Evolutionary conservation across 495 filamentous ascomycete species (phyloP).

Genomic region (Neurospora intermedia): DNA sequence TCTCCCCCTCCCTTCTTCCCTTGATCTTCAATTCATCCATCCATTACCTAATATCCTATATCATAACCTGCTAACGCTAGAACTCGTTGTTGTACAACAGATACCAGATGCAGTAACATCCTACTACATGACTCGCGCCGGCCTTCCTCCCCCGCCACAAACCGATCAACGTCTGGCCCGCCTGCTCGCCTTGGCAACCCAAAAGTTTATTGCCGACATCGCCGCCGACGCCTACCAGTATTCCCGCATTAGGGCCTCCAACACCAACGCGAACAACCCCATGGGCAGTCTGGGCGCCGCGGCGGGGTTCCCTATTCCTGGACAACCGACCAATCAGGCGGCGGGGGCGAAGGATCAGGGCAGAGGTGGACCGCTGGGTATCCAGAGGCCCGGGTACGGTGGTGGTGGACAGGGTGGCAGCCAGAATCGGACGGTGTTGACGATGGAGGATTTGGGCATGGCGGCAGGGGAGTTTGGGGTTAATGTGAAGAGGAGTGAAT

Average conservation of each 20-base stretch:
- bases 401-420: conserved; percentile 85
- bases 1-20: neutral
- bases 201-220: conserved; percentile 96
- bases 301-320: conserved; percentile 56
- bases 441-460: conserved; percentile 98
- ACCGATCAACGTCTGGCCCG: conserved; percentile 83
- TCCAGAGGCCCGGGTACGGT: conserved; percentile 83
- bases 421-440: conserved; percentile 86
- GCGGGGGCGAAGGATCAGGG: conserved; percentile 47
- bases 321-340: conserved; percentile 42
- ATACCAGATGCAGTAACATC: conserved; percentile 96
- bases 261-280: conserved; percentile 75
- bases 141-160: conserved; percentile 77
- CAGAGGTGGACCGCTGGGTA: conserved; percentile 62
- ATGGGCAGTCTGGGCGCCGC: conserved; percentile 78
- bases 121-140: conserved; percentile 93
- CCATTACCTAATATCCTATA: neutral
- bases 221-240: conserved; percentile 97
- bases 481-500: conserved; percentile 92
- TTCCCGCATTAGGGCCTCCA: conserved; percentile 83
- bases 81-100: conserved; percentile 30
- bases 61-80: neutral
- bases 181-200: conserved; percentile 87
- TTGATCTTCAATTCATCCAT: neutral
- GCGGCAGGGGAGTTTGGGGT: conserved; percentile 95